Conservation (phyloP, 176 grass and related monocot species). For the Raddia guianensis region DNA sequence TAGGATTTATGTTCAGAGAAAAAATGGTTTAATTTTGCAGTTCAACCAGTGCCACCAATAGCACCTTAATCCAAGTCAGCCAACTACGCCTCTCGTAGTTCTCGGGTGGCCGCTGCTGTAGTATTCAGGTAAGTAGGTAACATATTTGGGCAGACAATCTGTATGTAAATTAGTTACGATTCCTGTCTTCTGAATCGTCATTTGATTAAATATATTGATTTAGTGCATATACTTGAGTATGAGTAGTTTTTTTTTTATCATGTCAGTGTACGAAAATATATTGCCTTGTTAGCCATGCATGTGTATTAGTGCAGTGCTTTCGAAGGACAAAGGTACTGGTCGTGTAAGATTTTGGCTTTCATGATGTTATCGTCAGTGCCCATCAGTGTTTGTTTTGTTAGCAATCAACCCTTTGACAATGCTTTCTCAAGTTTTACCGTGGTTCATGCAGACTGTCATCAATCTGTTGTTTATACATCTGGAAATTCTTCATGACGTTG, state of each 20-base stretch:
- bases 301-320: too few species aligned
- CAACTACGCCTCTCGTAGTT: neutral
- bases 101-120: neutral
- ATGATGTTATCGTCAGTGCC: too few species aligned
- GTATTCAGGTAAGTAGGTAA: neutral
- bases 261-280: neutral
- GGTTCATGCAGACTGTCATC: too few species aligned
- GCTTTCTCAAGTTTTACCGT: too few species aligned
- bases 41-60: constrained; percentile 4
- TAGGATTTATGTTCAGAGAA: neutral
- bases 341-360: too few species aligned
- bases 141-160: neutral
- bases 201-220: neutral
- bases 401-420: too few species aligned
- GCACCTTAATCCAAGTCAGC: neutral
- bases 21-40: neutral
- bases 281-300: too few species aligned
- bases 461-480: too few species aligned
- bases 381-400: too few species aligned
- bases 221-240: neutral
- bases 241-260: neutral
- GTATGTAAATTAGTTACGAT: neutral
- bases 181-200: neutral
- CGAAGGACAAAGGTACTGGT: too few species aligned
- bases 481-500: too few species aligned